Conservation (phyloP, 192 early-diverging fungal species). For the Helicostylum pulchrum region DNA sequence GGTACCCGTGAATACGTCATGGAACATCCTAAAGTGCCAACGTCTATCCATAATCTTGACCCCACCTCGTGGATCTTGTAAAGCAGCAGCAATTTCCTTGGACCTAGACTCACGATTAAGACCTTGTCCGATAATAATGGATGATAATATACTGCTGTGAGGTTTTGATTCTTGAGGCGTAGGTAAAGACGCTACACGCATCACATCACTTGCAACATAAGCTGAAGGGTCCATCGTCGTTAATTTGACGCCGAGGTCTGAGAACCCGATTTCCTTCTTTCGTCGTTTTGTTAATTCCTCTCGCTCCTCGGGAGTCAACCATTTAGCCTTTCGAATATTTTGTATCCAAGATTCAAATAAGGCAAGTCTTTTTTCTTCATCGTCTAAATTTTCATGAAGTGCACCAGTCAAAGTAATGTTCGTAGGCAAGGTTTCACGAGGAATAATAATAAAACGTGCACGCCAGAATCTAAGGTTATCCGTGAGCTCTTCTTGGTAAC, state of each 20-base stretch:
- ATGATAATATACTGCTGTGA: constrained; percentile 15
- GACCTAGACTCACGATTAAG: constrained; percentile 37
- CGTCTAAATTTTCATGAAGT: constrained; percentile 64
- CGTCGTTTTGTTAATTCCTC: constrained; percentile 28
- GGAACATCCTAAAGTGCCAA: constrained; percentile 83
- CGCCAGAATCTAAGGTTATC: constrained; percentile 84
- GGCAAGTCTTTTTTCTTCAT: constrained; percentile 84
- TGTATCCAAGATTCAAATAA: constrained; percentile 88
- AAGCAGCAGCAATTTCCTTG: constrained; percentile 57
- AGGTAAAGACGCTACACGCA: constrained; percentile 13
- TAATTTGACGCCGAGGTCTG: constrained; percentile 30
- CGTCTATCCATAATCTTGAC: constrained; percentile 68
- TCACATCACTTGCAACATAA: constrained; percentile 30
- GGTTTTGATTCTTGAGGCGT: not conserved
- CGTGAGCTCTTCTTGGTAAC: constrained; percentile 76
- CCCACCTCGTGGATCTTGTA: constrained; percentile 69
- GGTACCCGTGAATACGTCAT: constrained; percentile 70
- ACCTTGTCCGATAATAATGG: constrained; percentile 20
- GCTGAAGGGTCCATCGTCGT: constrained; percentile 43
- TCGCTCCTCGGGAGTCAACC: constrained; percentile 41
- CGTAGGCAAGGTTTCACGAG: constrained; percentile 60
- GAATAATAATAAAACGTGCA: constrained; percentile 86
- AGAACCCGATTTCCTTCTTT: constrained; percentile 35
- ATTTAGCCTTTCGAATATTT: constrained; percentile 64
- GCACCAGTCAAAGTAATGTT: constrained; percentile 50